Base-by-base conservation (phyloP, 148 eudicot genomes). In the Rhododendron williamsianum region DNA sequence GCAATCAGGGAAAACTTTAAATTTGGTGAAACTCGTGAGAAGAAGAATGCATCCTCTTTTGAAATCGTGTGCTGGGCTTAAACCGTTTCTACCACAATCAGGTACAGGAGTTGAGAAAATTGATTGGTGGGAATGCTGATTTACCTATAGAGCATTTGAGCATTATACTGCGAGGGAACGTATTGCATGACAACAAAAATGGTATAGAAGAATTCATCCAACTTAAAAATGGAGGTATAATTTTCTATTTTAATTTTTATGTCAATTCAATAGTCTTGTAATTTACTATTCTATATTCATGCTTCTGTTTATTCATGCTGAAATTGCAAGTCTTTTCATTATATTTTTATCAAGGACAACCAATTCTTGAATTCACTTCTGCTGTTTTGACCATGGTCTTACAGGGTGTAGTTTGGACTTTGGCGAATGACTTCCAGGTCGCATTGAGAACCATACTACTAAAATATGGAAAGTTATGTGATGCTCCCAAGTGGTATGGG, bases 61-160 rank as follows among this genome's bases (percentile, higher is more conserved):
- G 80, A 84, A 81, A 74, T 80, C 12, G 19, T 25, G 16, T 58
- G 77, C 81, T 12, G 74, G 46, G 18, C 48, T 80, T 81, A n/a
- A 36, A 54, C 82, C 38, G 86, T 56, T 85, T 46, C 51, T 60
- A 78, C 56, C 82, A 27, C 43, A 86, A 81, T 63, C 85, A 96
- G 98, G 98, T 94, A 41, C 86, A 86, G 85, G 94, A 92, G 82
- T 90, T 96, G 90, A 91, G 98, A 84, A 92, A 90, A 85, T 56
- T 96, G 88, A 86, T 96, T 90, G 95, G 95, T 56, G 93, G 83
- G 54, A 89, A 84, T 82, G 83, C 89, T 60, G 86, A 83, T 45
- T 84, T 92, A 48, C 95, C 95, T 23, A 58, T 90, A 51, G 95
- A 92, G 43, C 90, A 87, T 69, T 87, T 96, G 89, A 94, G 90